A percentile compares a stretch with the other conserved stretches of the same genome.
phyloP scores from a whole-genome alignment of 768 basidiomycete species.

The Agaricus sinodeliciosus region DNA sequence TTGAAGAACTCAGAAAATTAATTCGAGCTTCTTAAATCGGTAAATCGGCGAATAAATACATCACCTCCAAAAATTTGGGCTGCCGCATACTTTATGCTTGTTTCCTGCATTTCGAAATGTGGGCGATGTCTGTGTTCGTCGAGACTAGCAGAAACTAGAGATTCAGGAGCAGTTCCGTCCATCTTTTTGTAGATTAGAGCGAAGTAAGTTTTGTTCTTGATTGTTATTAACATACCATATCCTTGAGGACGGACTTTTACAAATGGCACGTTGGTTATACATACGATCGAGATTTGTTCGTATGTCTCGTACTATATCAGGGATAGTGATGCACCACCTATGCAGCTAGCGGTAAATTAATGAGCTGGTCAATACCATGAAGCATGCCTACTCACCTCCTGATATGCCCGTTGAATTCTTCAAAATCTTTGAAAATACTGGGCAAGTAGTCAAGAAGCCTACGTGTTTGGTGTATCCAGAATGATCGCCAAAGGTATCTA shows the following conservation, averaged over 20 bases:
- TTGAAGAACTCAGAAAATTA: not conserved
- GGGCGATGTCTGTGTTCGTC: not conserved
- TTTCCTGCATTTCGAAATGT: not conserved
- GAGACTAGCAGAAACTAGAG: not conserved
- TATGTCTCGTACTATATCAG: not conserved
- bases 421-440: not conserved
- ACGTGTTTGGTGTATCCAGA: no score
- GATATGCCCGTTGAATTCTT: slow-evolving; percentile 4
- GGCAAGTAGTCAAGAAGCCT: no score
- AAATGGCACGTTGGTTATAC: not conserved
- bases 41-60: not conserved
- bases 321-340: not conserved
- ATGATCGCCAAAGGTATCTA: no score
- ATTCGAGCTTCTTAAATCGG: not conserved
- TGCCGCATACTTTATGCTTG: not conserved
- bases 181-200: not conserved
- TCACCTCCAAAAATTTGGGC: not conserved
- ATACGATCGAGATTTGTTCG: not conserved
- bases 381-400: slow-evolving; percentile 2
- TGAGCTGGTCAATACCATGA: not conserved
- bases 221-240: not conserved
- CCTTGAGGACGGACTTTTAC: not conserved
- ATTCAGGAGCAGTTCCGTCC: not conserved
- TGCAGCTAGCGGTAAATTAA: not conserved
- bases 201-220: no score